A percentile compares a stretch with the other conserved stretches of the same genome.
These are phyloP conservation scores for Annulohypoxylon nitens DNA, from an alignment of 495 filamentous ascomycete species.

Conservation along the genomic window DNA sequence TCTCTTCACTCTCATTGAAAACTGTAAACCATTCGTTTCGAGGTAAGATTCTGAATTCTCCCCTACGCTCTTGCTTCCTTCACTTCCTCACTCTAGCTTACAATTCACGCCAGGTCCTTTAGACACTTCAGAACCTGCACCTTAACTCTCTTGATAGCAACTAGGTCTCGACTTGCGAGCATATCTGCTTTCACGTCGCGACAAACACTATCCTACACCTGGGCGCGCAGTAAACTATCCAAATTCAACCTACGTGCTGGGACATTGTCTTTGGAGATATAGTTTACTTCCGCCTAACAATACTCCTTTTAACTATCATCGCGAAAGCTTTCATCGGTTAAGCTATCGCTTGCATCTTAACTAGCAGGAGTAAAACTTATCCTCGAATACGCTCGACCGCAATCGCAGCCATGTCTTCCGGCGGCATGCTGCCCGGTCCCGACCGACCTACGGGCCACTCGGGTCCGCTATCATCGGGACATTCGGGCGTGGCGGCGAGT, in stretches of 20 bases:
- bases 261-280: constrained; percentile 18
- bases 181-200: constrained; percentile 5
- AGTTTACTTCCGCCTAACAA: constrained; percentile 28
- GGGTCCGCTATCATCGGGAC: constrained; percentile 18
- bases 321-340: constrained; percentile 35
- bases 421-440: constrained; percentile 26
- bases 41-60: constrained; percentile 27
- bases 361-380: constrained; percentile 27
- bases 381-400: not conserved
- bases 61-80: constrained; percentile 19
- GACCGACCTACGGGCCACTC: constrained; percentile 30
- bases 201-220: constrained; percentile 16
- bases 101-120: constrained; percentile 24
- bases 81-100: constrained; percentile 26
- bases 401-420: constrained; percentile 25
- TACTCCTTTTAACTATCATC: constrained; percentile 16
- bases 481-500: not conserved
- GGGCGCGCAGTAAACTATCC: not conserved
- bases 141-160: constrained; percentile 35
- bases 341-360: constrained; percentile 30
- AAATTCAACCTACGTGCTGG: constrained; percentile 21
- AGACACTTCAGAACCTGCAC: constrained; percentile 26
- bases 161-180: constrained; percentile 5
- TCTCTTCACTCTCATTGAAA: constrained; percentile 12
- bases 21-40: constrained; percentile 22